Base-by-base conservation (phyloP, 352 stramenopile genomes). In the Phytophthora syringae region DNA sequence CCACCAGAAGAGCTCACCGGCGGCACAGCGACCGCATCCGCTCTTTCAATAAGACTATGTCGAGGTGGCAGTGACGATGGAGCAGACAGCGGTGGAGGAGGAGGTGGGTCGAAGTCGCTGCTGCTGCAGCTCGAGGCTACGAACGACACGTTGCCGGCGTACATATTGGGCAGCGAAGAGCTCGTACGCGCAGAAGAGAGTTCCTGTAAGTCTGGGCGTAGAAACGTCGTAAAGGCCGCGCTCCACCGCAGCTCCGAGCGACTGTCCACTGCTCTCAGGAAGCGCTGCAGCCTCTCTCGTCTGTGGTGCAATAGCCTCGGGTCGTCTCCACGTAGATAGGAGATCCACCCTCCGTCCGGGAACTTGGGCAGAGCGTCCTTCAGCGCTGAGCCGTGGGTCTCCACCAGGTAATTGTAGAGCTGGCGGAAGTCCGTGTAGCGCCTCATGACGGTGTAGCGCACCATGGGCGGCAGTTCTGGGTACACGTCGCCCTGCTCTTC, bases 391-490 rank as follows among this genome's bases (percentile, higher is more conserved):
- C 77, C 71, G 27, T 77, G 82, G 4, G 68, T 80, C 43, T 88
- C 77, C 12, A 87, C 61, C 30, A 93, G 60, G 55, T 84, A 84
- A 24, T 78, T 66, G 57, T 89, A 83, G 9, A 93, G 64, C 39
- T 79, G 77, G 7, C 82, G 84, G 57, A 93, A 93, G 63, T 93
- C 84, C 49, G 83, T 93, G 76, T 92, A 93, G 12, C 84, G 70
- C 15, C 84, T 74, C 77, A 89, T 89, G 63, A 91, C 84, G 9
- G 84, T 90, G 72, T 93, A 93, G 16, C 84, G 80, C 58, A 93
- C 84, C 70, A 91, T 73, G 12, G 82, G 84, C 43, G 82, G 84
- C 48, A 92, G 53, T 12, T 82, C 74, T 11, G 67, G 57, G 58
- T 84, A 83, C 49, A 57, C 48, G 25, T 32, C 48, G 40, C 53